Evolutionary conservation across 129 eudicot genomes (phyloP).

Genomic region (Escallonia rubra): DNA sequence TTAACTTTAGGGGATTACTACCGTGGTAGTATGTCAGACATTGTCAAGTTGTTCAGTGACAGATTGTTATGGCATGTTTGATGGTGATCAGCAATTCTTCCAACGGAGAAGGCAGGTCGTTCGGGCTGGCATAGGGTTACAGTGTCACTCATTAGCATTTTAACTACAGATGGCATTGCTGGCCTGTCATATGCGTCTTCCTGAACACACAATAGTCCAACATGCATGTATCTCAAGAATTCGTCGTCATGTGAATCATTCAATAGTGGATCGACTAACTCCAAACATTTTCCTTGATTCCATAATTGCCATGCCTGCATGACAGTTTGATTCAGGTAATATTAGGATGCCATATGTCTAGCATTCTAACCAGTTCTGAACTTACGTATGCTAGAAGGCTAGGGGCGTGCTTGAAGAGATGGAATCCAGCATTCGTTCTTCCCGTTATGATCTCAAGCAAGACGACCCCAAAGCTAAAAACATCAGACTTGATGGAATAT

Average conservation of each 20-base stretch:
- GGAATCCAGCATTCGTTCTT: constrained; percentile 8
- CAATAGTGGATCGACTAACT: constrained; percentile 17
- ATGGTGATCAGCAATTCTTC: no score
- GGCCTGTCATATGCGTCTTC: no score
- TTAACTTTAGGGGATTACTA: no score
- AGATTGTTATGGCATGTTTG: no score
- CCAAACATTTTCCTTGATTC: constrained; percentile 7
- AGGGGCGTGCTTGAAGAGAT: not conserved
- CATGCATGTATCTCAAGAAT: constrained; percentile 13
- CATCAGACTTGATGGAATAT: constrained; percentile 48
- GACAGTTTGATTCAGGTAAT: not conserved
- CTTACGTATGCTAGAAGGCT: constrained; percentile 14
- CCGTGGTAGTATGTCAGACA: no score
- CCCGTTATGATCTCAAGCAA: constrained; percentile 44
- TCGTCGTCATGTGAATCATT: not conserved
- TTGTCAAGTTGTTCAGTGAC: no score
- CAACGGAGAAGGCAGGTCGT: no score
- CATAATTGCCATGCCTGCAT: constrained; percentile 25
- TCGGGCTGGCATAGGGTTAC: not conserved
- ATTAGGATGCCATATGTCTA: not conserved
- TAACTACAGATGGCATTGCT: no score
- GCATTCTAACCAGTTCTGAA: not conserved
- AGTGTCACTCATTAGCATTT: constrained; percentile 1
- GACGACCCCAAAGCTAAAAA: constrained; percentile 52
- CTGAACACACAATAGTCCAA: not conserved